Evolutionary conservation across 106 monocot species (phyloP), one percentile per base, ranked within the genome.

Genomic region (Acorus calamus): DNA sequence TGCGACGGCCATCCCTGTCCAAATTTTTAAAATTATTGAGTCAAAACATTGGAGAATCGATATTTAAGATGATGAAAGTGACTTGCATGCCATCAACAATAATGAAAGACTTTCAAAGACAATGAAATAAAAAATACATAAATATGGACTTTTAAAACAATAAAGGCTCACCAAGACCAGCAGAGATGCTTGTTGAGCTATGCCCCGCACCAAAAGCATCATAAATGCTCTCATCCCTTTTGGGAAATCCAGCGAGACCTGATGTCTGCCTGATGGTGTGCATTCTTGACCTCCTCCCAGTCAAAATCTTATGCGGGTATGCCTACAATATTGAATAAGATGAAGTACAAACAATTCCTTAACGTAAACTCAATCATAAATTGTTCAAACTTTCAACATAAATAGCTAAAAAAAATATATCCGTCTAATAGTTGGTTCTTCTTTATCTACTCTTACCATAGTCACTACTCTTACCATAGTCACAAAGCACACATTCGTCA

Each of bases 101-200:
- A 28, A 28, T 28, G 28, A 28, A 28, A 28, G 28, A 28, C 28
- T 28, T 28, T 28, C 28, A 28, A 28, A 56, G 3, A 47, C n/a
- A 61, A 62, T 46, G 47, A 61, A n/a, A 46, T 6, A 59, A 59
- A 42, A 4, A 3, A 59, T 7, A 59, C 61, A 3, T 57, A 47
- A 49, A 8, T 5, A 12, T 47, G 41, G 49, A 14, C n/a, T 49
- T 45, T 51, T 14, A 56, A 14, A 57, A 48, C 50, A 47, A 9
- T 13, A 13, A 14, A 42, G 4, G 52, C 69, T 63, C 57, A 78
- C 92, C 92, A 47, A 93, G 81, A 4, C 80, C 93, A 41, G 93
- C 93, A 47, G 93, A 93, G 76, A 94, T 86, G 65, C 89, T 94
- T 2, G 89, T 94, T 13, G 89, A 94, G 69, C 93, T 89, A 50